These are phyloP conservation scores for Fusarium pseudonygamai DNA, from an alignment of 2,329 filamentous ascomycete species.

Conservation along the genomic window DNA sequence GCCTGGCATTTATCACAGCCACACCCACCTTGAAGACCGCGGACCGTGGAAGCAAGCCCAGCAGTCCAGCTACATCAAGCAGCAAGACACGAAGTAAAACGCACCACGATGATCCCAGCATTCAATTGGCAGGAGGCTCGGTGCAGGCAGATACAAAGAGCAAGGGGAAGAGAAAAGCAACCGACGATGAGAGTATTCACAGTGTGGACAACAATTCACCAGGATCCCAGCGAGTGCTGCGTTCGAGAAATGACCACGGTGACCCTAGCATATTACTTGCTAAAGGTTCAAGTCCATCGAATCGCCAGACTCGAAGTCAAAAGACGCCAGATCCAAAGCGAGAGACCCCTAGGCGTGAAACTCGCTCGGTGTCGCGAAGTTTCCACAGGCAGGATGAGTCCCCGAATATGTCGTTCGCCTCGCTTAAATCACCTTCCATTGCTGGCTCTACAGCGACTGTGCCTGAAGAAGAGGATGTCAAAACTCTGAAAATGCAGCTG, in stretches of 20 bases:
- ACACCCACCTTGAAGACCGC: slow-evolving; percentile 20
- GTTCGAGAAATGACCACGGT: slow-evolving; percentile 38
- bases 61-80: slow-evolving; percentile 30
- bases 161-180: slow-evolving; percentile 29
- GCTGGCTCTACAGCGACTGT: slow-evolving; percentile 34
- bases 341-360: slow-evolving; percentile 38
- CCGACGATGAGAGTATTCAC: slow-evolving; percentile 26
- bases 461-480: slow-evolving; percentile 43
- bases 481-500: slow-evolving; percentile 57
- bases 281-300: slow-evolving; percentile 36
- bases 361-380: slow-evolving; percentile 37
- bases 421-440: slow-evolving; percentile 44
- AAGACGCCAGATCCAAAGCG: slow-evolving; percentile 36
- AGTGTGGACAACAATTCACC: slow-evolving; percentile 33
- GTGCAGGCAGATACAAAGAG: slow-evolving; percentile 31
- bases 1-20: slow-evolving; percentile 42
- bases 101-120: slow-evolving; percentile 37
- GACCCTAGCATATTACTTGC: slow-evolving; percentile 42
- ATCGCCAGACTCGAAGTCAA: slow-evolving; percentile 35
- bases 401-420: slow-evolving; percentile 34
- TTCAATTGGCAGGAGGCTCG: slow-evolving; percentile 35
- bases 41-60: slow-evolving; percentile 27
- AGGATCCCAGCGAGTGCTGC: slow-evolving; percentile 40
- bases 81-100: slow-evolving; percentile 44
- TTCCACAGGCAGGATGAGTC: slow-evolving; percentile 30